Percentiles rank a stretch among this genome's conserved stretches.
Evolutionary conservation across 2,329 filamentous ascomycete species (phyloP).

Genomic region (Rhexocercosporidium sp.): DNA sequence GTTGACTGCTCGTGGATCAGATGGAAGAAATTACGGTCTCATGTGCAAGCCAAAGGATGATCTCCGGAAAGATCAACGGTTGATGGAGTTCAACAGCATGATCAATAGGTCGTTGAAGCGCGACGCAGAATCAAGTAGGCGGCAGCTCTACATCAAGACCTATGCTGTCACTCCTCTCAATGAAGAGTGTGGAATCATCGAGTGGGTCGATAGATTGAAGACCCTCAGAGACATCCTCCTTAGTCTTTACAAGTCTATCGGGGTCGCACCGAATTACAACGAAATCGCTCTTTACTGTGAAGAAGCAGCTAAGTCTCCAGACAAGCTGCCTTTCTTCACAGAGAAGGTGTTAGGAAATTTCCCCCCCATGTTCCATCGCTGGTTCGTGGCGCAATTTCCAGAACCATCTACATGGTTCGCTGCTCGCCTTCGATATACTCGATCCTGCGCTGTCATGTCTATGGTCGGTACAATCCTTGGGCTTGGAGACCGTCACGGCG

Average conservation of each 20-base stretch:
- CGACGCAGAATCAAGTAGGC: conserved; percentile 86
- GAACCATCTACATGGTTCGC: conserved; percentile 92
- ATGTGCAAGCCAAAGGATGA: conserved; percentile 99
- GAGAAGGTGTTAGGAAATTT: conserved; percentile 69
- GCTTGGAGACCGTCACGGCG: conserved; percentile 92
- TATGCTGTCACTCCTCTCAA: conserved; percentile 97
- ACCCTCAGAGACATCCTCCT: conserved; percentile 91
- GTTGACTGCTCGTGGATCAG: conserved; percentile 84
- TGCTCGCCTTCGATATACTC: conserved; percentile 85
- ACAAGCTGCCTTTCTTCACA: conserved; percentile 74
- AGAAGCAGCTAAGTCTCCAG: conserved; percentile 60
- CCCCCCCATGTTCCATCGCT: conserved; percentile 84
- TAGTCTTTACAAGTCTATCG: conserved; percentile 75
- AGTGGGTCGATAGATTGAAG: conserved; percentile 97
- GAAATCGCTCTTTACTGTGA: conserved; percentile 69
- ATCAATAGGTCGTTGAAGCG: conserved; percentile 94
- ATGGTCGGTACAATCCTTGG: conserved; percentile 97
- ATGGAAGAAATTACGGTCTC: conserved; percentile 86
- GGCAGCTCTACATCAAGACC: conserved; percentile 93
- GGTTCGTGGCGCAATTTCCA: conserved; percentile 95
- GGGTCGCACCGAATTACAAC: conserved; percentile 71
- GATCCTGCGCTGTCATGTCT: conserved; percentile 98
- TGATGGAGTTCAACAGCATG: conserved; percentile 99
- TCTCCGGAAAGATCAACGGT: conserved; percentile 91
- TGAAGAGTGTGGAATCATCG: conserved; percentile 96